A percentile compares a stretch with the other conserved stretches of the same genome.
These are phyloP conservation scores for Mycosphaerella sp. DNA, from an alignment of 2,329 filamentous ascomycete genomes.

Conservation along the genomic window DNA sequence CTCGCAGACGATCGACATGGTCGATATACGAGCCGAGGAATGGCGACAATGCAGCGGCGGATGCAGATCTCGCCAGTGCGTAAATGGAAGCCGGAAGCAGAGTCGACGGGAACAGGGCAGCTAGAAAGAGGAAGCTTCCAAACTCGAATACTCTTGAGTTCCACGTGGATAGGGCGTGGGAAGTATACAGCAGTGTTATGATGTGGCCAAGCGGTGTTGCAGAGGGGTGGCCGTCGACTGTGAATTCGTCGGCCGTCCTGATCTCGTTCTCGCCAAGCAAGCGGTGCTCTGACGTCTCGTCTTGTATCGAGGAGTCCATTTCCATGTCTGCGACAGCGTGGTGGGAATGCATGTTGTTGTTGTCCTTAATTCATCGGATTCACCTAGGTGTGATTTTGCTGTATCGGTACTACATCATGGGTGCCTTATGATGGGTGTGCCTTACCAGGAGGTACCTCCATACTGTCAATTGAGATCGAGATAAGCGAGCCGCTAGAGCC, in stretches of 20 bases:
- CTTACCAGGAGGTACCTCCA: no score
- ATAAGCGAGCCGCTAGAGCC: no score
- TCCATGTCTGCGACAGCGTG: background rate
- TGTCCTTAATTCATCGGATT: no score
- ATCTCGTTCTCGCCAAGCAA: background rate
- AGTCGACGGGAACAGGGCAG: constrained; percentile 45
- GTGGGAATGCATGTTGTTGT: no score
- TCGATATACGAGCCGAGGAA: constrained; percentile 57
- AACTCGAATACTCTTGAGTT: constrained; percentile 47
- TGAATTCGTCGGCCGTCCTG: background rate
- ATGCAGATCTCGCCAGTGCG: constrained; percentile 53
- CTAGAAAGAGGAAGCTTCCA: constrained; percentile 45
- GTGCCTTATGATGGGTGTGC: no score
- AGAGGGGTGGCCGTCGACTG: background rate
- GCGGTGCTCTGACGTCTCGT: background rate
- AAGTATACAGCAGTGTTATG: constrained; percentile 36
- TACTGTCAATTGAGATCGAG: no score
- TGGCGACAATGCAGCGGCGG: constrained; percentile 54
- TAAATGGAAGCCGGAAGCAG: constrained; percentile 64
- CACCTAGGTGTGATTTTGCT: no score
- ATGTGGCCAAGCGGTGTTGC: constrained; percentile 4
- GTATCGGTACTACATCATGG: no score
- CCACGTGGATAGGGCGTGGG: constrained; percentile 46
- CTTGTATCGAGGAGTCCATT: background rate
- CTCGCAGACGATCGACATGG: constrained; percentile 36